A percentile compares a stretch with the other conserved stretches of the same genome.
Evolutionary conservation across 106 monocot genomes (phyloP).

Genomic region (Dendrobium chrysotoxum): DNA sequence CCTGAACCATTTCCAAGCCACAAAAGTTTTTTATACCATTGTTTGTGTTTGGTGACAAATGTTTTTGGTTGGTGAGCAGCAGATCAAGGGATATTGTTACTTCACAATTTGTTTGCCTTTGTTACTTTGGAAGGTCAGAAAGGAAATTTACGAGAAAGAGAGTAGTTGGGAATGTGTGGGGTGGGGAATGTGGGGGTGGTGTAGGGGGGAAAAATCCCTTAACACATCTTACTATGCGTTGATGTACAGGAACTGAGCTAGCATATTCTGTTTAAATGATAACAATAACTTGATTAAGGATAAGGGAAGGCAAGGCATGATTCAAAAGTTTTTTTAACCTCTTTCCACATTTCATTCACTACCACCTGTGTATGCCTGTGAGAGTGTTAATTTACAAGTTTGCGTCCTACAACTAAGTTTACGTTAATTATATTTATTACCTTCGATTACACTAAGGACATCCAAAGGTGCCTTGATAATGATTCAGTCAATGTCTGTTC

Average conservation of each 20-base stretch:
- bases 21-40: not conserved
- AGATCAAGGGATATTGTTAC: not conserved
- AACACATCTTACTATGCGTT: not conserved
- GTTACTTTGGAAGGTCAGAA: not conserved
- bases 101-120: not conserved
- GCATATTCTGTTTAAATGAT: not conserved
- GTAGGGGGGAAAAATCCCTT: not conserved
- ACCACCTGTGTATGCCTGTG: not conserved
- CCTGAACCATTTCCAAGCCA: not conserved
- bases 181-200: not conserved
- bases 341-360: not conserved
- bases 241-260: not conserved
- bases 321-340: not conserved
- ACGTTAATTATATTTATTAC: too few species aligned
- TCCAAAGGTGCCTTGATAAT: too few species aligned
- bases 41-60: not conserved
- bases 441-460: too few species aligned
- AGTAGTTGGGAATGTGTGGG: not conserved
- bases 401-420: too few species aligned
- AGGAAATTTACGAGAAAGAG: not conserved
- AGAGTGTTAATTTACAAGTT: too few species aligned
- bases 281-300: not conserved
- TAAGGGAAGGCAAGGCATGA: not conserved
- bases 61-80: not conserved
- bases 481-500: too few species aligned